Evolutionary conservation across 2,329 filamentous ascomycete species (phyloP), one percentile per base, ranked within the genome.

Genomic region (Aschersonia sp.): DNA sequence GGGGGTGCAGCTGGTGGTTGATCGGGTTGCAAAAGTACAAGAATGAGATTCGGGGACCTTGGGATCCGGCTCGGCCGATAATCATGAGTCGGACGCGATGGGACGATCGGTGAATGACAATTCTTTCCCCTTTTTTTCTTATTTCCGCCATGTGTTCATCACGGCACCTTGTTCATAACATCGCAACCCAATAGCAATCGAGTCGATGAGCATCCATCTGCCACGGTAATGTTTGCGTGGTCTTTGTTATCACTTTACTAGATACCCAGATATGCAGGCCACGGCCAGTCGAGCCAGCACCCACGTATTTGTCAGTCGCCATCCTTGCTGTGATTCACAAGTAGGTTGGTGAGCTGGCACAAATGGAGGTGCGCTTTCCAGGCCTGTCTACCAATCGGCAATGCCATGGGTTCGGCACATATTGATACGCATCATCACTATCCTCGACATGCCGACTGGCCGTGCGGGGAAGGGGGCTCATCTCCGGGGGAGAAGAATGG

Each of bases 11-110:
- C 61, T 97, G 89, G 90, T 97, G 92, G 89, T 68, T 98, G 53
- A 97, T 98, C 59, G 86, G 88, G 7, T 65, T 98, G 63, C 92
- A 98, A 67, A 90, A 94, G 68, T 98, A 97, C 67, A 98, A 98
- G 72, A 97, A 97, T 63, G 92, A 97, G 67, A 96, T 98, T 55
- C 87, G 89, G 59, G 92, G 92, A 42, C 92, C 92, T 1, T 98
- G 92, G 92, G 92, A 98, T 68, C 89, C 90, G 22, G 92, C 92
- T 6, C 76, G 89, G 60, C 92, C 92, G 8, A 78, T 92, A 48
- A 89, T 92, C 53, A 79, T 87, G 59, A 81, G 82, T 57, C 71
- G 79, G 50, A 70, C 73, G 52, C 67, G 73, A 47, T 78, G 75
- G 74, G 63, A 65, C 30, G 60, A 63, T 42, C 52, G 61, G 47